phyloP scores from a whole-genome alignment of 495 filamentous ascomycete species.

The Filosporella fistucella region DNA sequence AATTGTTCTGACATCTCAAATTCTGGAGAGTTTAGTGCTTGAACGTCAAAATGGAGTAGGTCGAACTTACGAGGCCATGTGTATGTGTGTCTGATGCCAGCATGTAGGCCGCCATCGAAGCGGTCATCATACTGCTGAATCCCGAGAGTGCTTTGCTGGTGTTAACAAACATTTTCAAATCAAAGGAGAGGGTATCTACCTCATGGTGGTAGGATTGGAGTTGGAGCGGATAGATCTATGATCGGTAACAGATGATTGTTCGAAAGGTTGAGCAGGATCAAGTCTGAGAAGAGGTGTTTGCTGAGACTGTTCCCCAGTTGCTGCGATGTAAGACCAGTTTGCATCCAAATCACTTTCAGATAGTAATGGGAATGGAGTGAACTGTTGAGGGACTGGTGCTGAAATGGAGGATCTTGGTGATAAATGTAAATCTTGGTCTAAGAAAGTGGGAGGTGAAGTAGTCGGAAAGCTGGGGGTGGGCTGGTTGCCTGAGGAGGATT shows the following conservation, averaged over 20 bases:
- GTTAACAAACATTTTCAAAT: constrained; percentile 1
- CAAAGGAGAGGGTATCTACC: constrained; percentile 7
- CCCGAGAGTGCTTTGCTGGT: constrained; percentile 17
- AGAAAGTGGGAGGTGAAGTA: constrained; percentile 6
- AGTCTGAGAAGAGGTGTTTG: constrained; percentile 18
- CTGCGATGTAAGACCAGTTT: constrained; percentile 16
- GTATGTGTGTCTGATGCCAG: constrained; percentile 18
- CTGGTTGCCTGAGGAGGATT: too few species aligned
- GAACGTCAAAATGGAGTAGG: not conserved
- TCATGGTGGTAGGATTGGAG: constrained; percentile 22
- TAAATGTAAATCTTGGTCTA: constrained; percentile 5
- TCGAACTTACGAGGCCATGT: constrained; percentile 24
- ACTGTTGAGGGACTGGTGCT: constrained; percentile 14
- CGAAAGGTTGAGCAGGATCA: constrained; percentile 16
- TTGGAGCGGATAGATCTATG: constrained; percentile 18
- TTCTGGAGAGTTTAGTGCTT: constrained; percentile 12
- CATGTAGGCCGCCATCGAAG: constrained; percentile 18
- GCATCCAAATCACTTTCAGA: constrained; percentile 19
- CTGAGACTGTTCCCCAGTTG: constrained; percentile 16
- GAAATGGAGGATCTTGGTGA: constrained; percentile 13
- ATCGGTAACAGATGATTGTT: constrained; percentile 4
- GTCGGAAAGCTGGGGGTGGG: not conserved
- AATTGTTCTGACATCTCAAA: constrained; percentile 22
- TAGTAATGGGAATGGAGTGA: constrained; percentile 19
- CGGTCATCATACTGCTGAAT: constrained; percentile 24